Evolutionary conservation across 495 filamentous ascomycete species (phyloP), one percentile per base, ranked within the genome.

Genomic region (Aspergillus olivimuriae): DNA sequence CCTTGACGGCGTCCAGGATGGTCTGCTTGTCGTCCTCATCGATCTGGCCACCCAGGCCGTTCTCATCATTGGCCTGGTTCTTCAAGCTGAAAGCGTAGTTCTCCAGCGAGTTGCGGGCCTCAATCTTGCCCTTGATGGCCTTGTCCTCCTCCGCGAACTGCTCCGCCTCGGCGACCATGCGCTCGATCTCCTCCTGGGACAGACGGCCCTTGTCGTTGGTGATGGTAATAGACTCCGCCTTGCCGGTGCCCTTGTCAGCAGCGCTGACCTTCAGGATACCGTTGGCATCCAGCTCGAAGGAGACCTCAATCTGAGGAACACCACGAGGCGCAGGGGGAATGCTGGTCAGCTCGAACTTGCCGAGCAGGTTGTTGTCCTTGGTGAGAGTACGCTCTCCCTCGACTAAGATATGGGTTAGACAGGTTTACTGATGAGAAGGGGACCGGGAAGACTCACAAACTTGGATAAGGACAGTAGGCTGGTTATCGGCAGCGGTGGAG

Each of bases 81-180:
- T 97, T 97, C 57, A 99, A 73, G 77, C 77, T 86, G 83, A 95
- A 94, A 46, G 86, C 87, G 61, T 94, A 94, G 78, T 92, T 92
- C 80, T 94, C 88, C 48, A 98, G 85, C 48, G 83, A 83, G 72
- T 98, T 97, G 65, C 94, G 82, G 58, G 92, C 88, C 72, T 89
- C 83, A 57, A 98, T 95, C 68, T 89, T 88, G 69, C 82, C 83
- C 61, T 89, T 83, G 58, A 89, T 92, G 41, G 90, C 91, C 79
- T 95, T 95, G 78, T 99, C 92, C 73, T 99, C 92, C 68, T 94
- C 94, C 64, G 91, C 91, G 62, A 87, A 97, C 72, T 97, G 85
- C 81, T 97, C 94, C 33, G 90, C 90, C 72, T 97, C 90, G 34
- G 84, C 78, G 48, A 97, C 82, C 90, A 97, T 97, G 70, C 90